Evolutionary conservation across 2,329 filamentous ascomycete genomes (phyloP).

Genomic region (Rutstroemia sp.): DNA sequence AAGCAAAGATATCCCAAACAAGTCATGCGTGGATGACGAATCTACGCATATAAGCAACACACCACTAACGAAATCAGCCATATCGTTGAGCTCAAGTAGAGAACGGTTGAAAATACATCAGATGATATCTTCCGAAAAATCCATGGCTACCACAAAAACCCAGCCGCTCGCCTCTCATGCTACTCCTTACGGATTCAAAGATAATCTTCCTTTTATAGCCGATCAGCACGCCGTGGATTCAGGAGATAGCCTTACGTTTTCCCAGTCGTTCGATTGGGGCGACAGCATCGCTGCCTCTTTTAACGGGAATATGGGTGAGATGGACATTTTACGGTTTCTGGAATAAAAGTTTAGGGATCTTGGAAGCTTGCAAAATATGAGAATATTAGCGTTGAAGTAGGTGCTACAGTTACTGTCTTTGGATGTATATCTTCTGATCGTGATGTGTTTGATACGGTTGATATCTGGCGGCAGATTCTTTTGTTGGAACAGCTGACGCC

Average conservation of each 20-base stretch:
- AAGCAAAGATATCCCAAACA: neutral
- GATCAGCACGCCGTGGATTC: slow-evolving; percentile 16
- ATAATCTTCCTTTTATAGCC: slow-evolving; percentile 15
- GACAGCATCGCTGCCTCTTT: slow-evolving; percentile 36
- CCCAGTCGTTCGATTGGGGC: slow-evolving; percentile 38
- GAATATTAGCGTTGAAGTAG: too few relatives aligned
- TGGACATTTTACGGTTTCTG: slow-evolving; percentile 51
- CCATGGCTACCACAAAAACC: slow-evolving; percentile 7
- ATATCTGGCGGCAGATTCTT: too few relatives aligned
- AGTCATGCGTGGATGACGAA: neutral
- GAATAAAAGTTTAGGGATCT: neutral
- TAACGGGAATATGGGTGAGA: slow-evolving; percentile 42
- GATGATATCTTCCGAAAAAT: slow-evolving; percentile 20
- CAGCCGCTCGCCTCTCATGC: slow-evolving; percentile 7
- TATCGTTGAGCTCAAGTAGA: slow-evolving; percentile 14
- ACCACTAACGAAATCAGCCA: slow-evolving; percentile 1
- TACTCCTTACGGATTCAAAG: slow-evolving; percentile 13
- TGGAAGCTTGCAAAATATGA: too few relatives aligned
- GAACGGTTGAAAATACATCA: slow-evolving; percentile 25
- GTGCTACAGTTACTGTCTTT: too few relatives aligned
- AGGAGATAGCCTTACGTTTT: slow-evolving; percentile 31
- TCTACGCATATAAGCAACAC: neutral
- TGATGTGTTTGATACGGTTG: too few relatives aligned
- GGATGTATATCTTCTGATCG: too few relatives aligned
- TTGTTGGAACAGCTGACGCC: too few relatives aligned